Conservation (phyloP, 2,329 filamentous ascomycete species). For the Hypomyces rosellus region DNA sequence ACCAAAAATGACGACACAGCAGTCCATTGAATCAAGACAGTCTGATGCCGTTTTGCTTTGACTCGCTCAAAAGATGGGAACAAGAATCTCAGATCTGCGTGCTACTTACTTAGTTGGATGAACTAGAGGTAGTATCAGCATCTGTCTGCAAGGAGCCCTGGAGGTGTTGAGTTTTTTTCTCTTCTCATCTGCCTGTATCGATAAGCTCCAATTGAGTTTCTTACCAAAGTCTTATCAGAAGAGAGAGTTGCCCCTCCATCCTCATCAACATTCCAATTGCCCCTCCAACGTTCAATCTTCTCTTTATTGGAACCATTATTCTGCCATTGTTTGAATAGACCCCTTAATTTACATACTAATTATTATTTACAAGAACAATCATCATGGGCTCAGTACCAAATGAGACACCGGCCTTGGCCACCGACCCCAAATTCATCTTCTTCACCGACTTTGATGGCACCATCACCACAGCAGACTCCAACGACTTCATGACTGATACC, state of each 20-base stretch:
- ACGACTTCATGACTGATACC: conserved; percentile 77
- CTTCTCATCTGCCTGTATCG: background rate
- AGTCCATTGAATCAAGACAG: background rate
- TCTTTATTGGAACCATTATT: background rate
- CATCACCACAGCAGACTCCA: conserved; percentile 67
- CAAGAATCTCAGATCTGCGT: background rate
- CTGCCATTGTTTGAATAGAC: too few species aligned
- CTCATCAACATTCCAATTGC: conserved; percentile 6
- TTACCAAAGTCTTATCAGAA: conserved; percentile 1
- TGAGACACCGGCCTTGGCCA: conserved; percentile 53
- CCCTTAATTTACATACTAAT: too few species aligned
- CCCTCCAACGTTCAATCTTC: conserved; percentile 1
- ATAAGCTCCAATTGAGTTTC: background rate
- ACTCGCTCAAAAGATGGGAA: too few species aligned
- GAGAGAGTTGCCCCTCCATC: conserved; percentile 10
- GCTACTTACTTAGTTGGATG: background rate
- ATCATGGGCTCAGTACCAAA: conserved; percentile 37
- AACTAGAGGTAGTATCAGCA: too few species aligned
- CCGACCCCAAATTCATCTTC: conserved; percentile 86
- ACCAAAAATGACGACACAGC: conserved; percentile 7
- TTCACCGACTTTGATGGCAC: conserved; percentile 99
- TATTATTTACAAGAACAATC: conserved; percentile 3
- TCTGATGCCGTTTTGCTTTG: background rate
- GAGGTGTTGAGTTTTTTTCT: conserved; percentile 6
- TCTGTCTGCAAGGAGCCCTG: too few species aligned